Percentiles rank a stretch among this genome's conserved stretches.
Evolutionary conservation across 306 rosid genomes (phyloP).

Genomic region (Rosa chinensis): DNA sequence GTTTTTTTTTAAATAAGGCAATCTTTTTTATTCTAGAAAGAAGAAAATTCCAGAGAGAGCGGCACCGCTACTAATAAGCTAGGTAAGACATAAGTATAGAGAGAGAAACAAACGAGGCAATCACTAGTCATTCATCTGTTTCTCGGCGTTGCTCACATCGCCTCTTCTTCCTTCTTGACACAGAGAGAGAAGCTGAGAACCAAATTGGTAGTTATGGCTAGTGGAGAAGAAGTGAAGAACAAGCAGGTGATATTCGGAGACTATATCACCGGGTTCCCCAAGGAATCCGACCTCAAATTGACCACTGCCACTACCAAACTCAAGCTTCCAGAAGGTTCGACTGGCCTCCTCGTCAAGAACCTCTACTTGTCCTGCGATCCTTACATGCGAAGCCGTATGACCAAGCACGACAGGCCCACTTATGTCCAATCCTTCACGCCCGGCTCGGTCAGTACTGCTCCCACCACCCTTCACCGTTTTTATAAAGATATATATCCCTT

Average conservation of each 20-base stretch:
- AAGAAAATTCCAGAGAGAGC: no score
- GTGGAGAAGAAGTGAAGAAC: neutral
- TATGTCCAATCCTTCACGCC: neutral
- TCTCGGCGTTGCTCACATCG: neutral
- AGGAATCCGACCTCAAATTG: neutral
- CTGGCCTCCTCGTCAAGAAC: slow-evolving; percentile 22
- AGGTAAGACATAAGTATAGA: no score
- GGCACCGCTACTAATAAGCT: no score
- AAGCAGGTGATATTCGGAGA: neutral
- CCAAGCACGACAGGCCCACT: neutral
- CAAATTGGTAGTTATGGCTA: neutral
- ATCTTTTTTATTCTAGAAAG: no score
- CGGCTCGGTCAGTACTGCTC: neutral
- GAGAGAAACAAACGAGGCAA: no score
- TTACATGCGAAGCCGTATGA: slow-evolving; percentile 40
- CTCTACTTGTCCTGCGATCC: slow-evolving; percentile 40
- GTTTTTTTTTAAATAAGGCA: no score
- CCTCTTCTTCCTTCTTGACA: neutral
- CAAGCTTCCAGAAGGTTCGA: neutral
- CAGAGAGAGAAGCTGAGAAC: neutral
- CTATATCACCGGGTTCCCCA: neutral
- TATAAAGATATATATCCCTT: neutral
- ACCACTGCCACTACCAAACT: neutral
- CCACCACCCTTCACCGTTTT: no score
- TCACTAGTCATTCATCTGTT: no score